A percentile compares a stretch with the other conserved stretches of the same genome.
phyloP scores from a whole-genome alignment of 2,329 filamentous ascomycete species.

The Penicillium sp. region DNA sequence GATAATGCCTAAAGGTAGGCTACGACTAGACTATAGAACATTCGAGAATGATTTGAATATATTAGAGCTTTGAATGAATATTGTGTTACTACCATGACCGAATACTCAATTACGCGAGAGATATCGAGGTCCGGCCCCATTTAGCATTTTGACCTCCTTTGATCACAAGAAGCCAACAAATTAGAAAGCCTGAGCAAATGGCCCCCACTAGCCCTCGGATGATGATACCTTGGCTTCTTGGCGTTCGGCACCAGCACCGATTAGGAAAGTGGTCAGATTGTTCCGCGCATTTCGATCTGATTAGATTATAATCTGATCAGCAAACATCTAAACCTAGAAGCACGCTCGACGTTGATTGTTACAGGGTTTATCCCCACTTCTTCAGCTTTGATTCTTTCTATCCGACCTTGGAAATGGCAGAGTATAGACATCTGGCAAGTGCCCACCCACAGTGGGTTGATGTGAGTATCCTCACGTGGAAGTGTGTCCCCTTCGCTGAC shows the following conservation, averaged over 20 bases:
- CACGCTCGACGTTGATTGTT: not conserved
- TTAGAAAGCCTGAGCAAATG: not conserved
- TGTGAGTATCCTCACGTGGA: constrained; percentile 3
- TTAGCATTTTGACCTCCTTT: no score
- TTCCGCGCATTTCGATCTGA: not conserved
- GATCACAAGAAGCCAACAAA: no score
- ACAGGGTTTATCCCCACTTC: no score
- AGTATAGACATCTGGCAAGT: constrained; percentile 16
- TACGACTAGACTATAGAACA: no score
- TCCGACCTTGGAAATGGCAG: constrained; percentile 5
- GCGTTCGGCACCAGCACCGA: not conserved
- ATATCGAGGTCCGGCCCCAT: no score
- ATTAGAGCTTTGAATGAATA: no score
- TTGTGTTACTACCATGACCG: no score
- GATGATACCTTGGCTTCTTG: not conserved
- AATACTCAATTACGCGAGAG: no score
- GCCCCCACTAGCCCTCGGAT: not conserved
- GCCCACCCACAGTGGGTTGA: constrained; percentile 18
- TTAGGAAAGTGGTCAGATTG: constrained; percentile 14
- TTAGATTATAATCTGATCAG: constrained; percentile 8
- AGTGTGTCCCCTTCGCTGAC: not conserved
- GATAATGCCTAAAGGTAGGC: not conserved
- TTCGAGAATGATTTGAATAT: no score
- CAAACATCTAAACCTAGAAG: not conserved
- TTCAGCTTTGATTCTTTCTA: no score